Evolutionary conservation across 805 yeast genomes (phyloP), one percentile per base, ranked within the genome.

Genomic region (Priceomyces melissophilus): DNA sequence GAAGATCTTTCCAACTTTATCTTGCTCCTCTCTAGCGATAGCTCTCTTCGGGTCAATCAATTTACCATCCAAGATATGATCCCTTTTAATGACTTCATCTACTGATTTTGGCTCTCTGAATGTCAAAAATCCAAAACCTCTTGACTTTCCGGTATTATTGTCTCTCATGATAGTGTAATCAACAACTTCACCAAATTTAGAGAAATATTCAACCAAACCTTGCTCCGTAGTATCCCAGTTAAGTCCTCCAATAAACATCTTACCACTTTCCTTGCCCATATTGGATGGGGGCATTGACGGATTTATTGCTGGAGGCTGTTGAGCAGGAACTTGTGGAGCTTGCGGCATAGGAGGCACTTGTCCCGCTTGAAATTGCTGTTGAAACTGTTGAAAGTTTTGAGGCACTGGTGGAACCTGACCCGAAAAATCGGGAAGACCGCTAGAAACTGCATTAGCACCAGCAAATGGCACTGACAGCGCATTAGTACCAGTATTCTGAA

Each of bases 191-290:
- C 99, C 99, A 60, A 78, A 91, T 61, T 90, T 83, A 36, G 83
- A 70, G 60, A 91, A 91, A 61, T 91, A 91, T 41, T 80, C 82
- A 50, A 76, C 81, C 65, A 91, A 69, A 27, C 84, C 79, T 47
- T 89, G 95, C 57, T 91, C 98, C 10, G 90, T 82, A 11, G 99
- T 91, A 58, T 91, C 97, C 98, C 98, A 91, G 57, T 91, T 93
- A 54, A 91, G 79, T 38, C 99, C 99, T 48, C 99, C 99, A 62
- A 88, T 79, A 57, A 89, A 89, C 95, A 89, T 86, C 60, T 89
- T 89, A 40, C 95, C 95, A 48, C 82, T 82, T 54, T 87, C 96
- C 39, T 54, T 61, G 20, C 70, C 73, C 47, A 61, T 49, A 44
- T 54, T 61, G 15, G 71, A 67, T 29, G 55, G 64, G 27, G 50